Evolutionary conservation across 2,329 filamentous ascomycete genomes (phyloP), one percentile per base, ranked within the genome.

Genomic region (Trichophyton mentagrophytes): DNA sequence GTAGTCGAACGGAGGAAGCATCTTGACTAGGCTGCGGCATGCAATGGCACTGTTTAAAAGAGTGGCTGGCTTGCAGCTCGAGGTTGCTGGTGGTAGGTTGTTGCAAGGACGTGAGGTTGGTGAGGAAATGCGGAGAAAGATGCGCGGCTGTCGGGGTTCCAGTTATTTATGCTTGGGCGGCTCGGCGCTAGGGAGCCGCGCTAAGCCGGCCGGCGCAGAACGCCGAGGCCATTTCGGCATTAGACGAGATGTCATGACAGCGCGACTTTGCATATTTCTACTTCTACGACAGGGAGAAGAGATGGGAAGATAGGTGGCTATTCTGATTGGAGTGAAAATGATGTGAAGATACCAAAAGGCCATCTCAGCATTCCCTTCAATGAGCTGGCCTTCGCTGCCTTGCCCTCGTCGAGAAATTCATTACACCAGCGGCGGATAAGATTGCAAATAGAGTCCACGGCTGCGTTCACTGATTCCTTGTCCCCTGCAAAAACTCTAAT

Each of bases 1-100:
- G 69, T 89, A 90, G 65, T 85, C 82, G 60, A 83, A 79, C 2
- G 82, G 79, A 61, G 79, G 79, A 69, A 82, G 72, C 72, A 76
- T 80, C 46, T 64, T 65, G 63, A 44, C 42, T 22, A 36, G 27
- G 15, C 20, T 38, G 51, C 17, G 51, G 27, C 51, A 36, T 36
- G 36, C 55, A 57, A 38, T 33, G 17, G 55, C 7, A 20, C 17
- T 11, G 20, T 36, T 42, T 11, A 20, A 56, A 27, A 15, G 17
- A 20, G 20, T 36, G 30, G 27, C 27, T 33, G 30, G 27, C 27
- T 33, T 27, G 51, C 51, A 55, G 51, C 6, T 38, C 13, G 22
- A 33, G 22, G 27, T 27, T 55, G 51, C 13, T 55, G 13, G 5
- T 36, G n/a, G n/a, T n/a, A n/a, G 51, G 27, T 17, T n/a, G n/a